These are phyloP conservation scores for Lentinula edodes DNA, from an alignment of 768 basidiomycete genomes.

Conservation along the genomic window DNA sequence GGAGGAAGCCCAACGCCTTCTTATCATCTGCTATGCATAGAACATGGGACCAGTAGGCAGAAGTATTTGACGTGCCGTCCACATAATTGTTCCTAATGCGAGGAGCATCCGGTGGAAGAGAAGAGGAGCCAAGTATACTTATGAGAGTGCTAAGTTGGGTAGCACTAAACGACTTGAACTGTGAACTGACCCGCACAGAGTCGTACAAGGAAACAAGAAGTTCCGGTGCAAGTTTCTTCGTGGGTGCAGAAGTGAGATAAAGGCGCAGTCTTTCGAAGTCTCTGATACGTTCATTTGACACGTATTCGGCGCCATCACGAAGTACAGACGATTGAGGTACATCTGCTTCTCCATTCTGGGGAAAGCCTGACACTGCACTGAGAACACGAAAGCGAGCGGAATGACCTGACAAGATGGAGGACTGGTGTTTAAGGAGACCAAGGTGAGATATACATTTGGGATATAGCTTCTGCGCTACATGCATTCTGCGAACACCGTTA, in stretches of 20 bases:
- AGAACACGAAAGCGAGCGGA: not conserved
- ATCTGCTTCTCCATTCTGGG: not conserved
- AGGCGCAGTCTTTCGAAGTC: not conserved
- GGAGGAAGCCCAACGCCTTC: slow-evolving; percentile 21
- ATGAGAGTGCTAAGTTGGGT: slow-evolving; percentile 37
- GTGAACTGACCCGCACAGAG: slow-evolving; percentile 24
- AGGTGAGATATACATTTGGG: not conserved
- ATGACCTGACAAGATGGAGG: not conserved
- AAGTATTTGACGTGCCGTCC: slow-evolving; percentile 12
- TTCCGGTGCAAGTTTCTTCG: slow-evolving; percentile 16
- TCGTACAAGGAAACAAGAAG: slow-evolving; percentile 34
- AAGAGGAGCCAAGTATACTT: slow-evolving; percentile 45
- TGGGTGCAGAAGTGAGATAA: slow-evolving; percentile 18
- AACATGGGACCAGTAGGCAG: slow-evolving; percentile 46
- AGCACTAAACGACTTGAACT: slow-evolving; percentile 27
- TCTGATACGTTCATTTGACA: not conserved
- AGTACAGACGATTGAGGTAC: not conserved
- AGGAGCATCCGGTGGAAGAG: slow-evolving; percentile 22
- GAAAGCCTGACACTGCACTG: not conserved
- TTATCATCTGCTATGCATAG: slow-evolving; percentile 42
- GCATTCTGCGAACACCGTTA: not conserved
- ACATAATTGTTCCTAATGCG: slow-evolving; percentile 22
- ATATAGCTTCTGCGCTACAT: not conserved
- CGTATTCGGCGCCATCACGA: not conserved
- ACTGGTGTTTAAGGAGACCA: not conserved